Evolutionary conservation across 176 grass and related monocot genomes (phyloP).

Genomic region (Avena sativa): DNA sequence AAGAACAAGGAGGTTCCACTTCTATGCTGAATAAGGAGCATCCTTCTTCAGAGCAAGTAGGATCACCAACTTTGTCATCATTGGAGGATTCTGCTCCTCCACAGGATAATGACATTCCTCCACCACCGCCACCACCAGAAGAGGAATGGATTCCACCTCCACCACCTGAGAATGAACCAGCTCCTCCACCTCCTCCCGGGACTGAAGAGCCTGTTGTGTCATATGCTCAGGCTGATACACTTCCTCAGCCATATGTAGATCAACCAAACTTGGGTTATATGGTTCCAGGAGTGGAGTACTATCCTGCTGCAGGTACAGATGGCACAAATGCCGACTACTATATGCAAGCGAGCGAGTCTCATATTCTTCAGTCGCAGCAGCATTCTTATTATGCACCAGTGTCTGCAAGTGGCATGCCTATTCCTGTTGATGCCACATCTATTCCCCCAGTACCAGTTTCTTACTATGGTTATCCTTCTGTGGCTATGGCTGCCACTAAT

Average conservation of each 20-base stretch:
- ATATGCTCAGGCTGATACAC: slow-evolving; percentile 48
- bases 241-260: slow-evolving; percentile 60
- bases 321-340: slow-evolving; percentile 61
- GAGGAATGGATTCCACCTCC: slow-evolving; percentile 91
- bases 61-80: slow-evolving; percentile 33
- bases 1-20: slow-evolving; percentile 35
- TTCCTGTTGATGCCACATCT: slow-evolving; percentile 55
- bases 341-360: slow-evolving; percentile 61
- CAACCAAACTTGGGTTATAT: slow-evolving; percentile 62
- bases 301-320: slow-evolving; percentile 56
- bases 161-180: slow-evolving; percentile 76
- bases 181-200: slow-evolving; percentile 60
- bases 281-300: slow-evolving; percentile 71
- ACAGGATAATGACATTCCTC: slow-evolving; percentile 64
- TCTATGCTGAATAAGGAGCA: slow-evolving; percentile 39
- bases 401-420: slow-evolving; percentile 59
- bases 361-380: slow-evolving; percentile 52
- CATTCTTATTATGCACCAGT: slow-evolving; percentile 62
- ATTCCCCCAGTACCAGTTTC: slow-evolving; percentile 52
- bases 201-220: slow-evolving; percentile 59
- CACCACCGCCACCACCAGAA: slow-evolving; percentile 76
- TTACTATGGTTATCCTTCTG: slow-evolving; percentile 61
- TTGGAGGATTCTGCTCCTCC: slow-evolving; percentile 36
- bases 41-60: slow-evolving; percentile 37
- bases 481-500: slow-evolving; percentile 27